These are phyloP conservation scores for Starmerella potacharoeniae DNA, from an alignment of 805 yeast species.

Conservation along the genomic window DNA sequence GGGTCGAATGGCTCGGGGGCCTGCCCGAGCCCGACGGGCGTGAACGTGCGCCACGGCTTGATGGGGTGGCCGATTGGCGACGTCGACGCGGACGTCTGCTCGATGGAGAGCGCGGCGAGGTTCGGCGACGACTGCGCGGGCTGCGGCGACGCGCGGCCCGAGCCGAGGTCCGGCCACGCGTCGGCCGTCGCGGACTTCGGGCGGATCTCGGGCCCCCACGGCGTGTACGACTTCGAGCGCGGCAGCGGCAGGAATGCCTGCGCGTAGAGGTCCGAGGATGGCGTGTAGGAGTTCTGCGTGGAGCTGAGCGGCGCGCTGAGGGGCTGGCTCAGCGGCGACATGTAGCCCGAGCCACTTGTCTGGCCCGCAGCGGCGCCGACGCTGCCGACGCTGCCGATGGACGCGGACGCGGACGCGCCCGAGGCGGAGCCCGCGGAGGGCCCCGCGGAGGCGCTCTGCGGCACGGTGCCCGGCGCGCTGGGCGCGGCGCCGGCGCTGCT, in stretches of 20 bases:
- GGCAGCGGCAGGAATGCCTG: conserved; percentile 21
- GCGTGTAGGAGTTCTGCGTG: conserved; percentile 3
- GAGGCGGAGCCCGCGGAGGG: neutral
- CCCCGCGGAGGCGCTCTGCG: neutral
- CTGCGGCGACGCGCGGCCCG: conserved; percentile 10
- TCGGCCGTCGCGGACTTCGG: conserved; percentile 19
- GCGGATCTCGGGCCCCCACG: conserved; percentile 19
- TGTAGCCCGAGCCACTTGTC: conserved; percentile 3
- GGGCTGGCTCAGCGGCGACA: conserved; percentile 7
- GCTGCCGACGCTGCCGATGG: neutral
- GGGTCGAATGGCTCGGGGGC: conserved; percentile 11
- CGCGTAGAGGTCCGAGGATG: conserved; percentile 19
- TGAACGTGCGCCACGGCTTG: conserved; percentile 18
- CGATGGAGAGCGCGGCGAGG: conserved; percentile 1
- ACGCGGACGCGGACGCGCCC: neutral
- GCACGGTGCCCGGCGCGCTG: neutral
- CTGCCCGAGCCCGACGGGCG: conserved; percentile 17
- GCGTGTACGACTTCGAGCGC: conserved; percentile 12
- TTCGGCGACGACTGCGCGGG: conserved; percentile 7
- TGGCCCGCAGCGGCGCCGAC: neutral
- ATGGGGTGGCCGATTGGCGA: conserved; percentile 14
- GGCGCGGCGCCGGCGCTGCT: neutral
- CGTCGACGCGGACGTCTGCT: neutral
- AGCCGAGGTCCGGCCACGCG: conserved; percentile 15
- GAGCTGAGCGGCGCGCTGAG: conserved; percentile 1